Evolutionary conservation across 2,329 filamentous ascomycete genomes (phyloP), one percentile per base, ranked within the genome.

Genomic region (Cercospora zeina): DNA sequence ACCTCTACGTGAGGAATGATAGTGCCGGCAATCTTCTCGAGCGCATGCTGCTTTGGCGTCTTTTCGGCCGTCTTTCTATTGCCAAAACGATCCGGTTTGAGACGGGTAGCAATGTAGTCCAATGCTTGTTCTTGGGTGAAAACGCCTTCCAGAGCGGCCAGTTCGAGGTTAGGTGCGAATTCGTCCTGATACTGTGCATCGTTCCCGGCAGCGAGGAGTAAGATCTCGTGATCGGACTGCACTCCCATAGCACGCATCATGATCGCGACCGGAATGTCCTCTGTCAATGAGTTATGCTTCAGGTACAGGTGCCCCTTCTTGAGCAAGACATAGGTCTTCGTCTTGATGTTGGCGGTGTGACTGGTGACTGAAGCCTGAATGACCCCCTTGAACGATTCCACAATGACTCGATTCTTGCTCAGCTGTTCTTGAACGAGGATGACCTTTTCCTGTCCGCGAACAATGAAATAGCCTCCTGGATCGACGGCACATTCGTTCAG

Each of bases 361-460:
- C 93, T 96, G 64, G 93, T 99, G 31, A 97, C 95, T 1, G 95
- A 97, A 37, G 96, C 95, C 69, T 93, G 91, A 61, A 97, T 93
- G 67, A 96, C 87, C 63, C 90, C 90, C 77, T 97, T 97, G 79
- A 96, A 96, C 59, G 91, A 88, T 77, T 99, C 96, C 14, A 99
- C 93, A 74, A 99, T 97, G 72, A 99, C 90, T 80, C 95, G 87
- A 77, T 99, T 99, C 84, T 99, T 99, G 83, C 95, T 99, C 74
- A 99, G 81, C 78, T 99, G 95, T 74, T 99, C 96, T 77, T 99
- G 95, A 13, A 99, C 96, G 47, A 99, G 81, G 73, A 99, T 99
- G 69, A 99, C 95, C 80, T 99, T 99, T 76, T 99, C 95, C 19
- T 96, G 97, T 51, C 95, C 95, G 71, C 93, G 91, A 68, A 97